Base-by-base conservation (phyloP, 306 rosid species). In the Medicago arabica region DNA sequence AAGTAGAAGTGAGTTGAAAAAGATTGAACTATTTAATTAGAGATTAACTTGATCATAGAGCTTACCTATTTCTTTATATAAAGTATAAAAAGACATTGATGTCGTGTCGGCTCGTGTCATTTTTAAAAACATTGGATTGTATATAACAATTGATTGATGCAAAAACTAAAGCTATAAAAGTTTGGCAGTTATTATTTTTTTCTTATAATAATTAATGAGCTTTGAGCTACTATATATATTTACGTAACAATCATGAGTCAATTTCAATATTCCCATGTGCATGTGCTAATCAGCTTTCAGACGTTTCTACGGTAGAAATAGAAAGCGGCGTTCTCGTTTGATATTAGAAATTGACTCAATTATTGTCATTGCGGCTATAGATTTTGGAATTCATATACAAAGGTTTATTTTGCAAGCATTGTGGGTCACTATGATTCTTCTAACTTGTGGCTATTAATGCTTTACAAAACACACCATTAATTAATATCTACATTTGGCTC, bases 281-380 rank as follows among this genome's bases (percentile, higher is more conserved):
- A 79, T 65, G 80, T 57, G 85, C 15, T 3, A 34, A 53, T 18
- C 6, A 66, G 36, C 4, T 67, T 80, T 75, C 21, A 82, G 34
- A 74, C 82, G 80, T 70, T 82, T 73, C 58, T 78, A 70, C 43
- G 40, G 17, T 59, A 16, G 36, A 36, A n/a, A 17, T 60, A 50
- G 82, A 83, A 83, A 80, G 85, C 79, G 70, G 79, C 83, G 41
- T 78, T 81, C 58, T 81, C 49, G 55, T 47, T 75, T 5, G 34
- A 19, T 59, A 62, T 41, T 64, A 39, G 4, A 23, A 54, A 69
- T 34, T 16, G 40, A 13, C 67, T 83, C 86, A 77, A 74, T 82
- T 72, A 53, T 36, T 69, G 69, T 79, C 50, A 58, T 12, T 77
- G 80, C 28, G 31, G 46, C 64, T 71, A 38, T 1, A 16, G 64